These are phyloP conservation scores for carrot (Daucus carota) DNA, from an alignment of 129 eudicot species.

Conservation along the genomic window DH1_v3.0 NC_030387.2:23501-24000, in stretches of 20 bases:
- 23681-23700: too few relatives aligned
- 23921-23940: background rate
- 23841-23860: background rate
- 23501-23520: background rate
- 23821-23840: background rate
- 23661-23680: background rate
- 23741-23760: background rate
- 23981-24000: background rate
- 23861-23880: background rate
- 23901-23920: background rate
- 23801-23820: background rate
- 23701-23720: background rate
- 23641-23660: background rate
- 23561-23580: background rate
- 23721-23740: background rate
- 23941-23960: too few relatives aligned
- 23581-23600: too few relatives aligned
- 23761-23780: background rate
- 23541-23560: background rate
- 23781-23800: background rate
- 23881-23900: background rate
- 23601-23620: background rate
- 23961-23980: too few relatives aligned
- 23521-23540: background rate
- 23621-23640: background rate